These are phyloP conservation scores for Candida tetrigidarum DNA, from an alignment of 1,139 yeast species.

Conservation along the genomic window DNA sequence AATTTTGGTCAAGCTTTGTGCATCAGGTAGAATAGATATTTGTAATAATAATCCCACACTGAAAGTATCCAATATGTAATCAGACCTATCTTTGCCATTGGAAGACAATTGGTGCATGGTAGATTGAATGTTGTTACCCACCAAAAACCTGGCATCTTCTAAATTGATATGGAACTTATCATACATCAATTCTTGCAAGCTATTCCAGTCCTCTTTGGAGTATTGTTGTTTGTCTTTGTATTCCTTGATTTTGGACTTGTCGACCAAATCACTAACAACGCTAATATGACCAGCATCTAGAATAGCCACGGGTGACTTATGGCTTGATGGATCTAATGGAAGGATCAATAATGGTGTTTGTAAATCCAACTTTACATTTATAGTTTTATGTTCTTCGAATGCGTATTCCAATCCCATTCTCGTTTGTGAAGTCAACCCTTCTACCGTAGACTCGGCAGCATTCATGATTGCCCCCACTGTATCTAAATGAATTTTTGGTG, in stretches of 20 bases:
- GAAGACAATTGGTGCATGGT: constrained; percentile 73
- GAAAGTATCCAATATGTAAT: constrained; percentile 74
- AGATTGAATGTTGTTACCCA: constrained; percentile 80
- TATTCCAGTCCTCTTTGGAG: constrained; percentile 70
- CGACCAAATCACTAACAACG: constrained; percentile 79
- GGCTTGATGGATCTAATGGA: constrained; percentile 79
- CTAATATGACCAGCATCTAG: constrained; percentile 97
- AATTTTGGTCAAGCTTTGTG: constrained; percentile 70
- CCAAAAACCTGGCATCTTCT: constrained; percentile 85
- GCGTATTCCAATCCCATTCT: constrained; percentile 93
- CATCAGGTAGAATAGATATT: constrained; percentile 83
- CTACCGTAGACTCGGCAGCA: constrained; percentile 96
- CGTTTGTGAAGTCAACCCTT: constrained; percentile 87
- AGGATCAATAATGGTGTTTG: constrained; percentile 94
- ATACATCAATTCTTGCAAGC: constrained; percentile 80
- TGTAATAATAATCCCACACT: constrained; percentile 77
- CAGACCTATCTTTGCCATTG: constrained; percentile 35
- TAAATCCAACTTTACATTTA: constrained; percentile 81
- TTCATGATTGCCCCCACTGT: constrained; percentile 91
- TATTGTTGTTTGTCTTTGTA: constrained; percentile 73
- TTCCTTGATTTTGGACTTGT: constrained; percentile 68
- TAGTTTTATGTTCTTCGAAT: constrained; percentile 89
- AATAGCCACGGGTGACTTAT: constrained; percentile 88
- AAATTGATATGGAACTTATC: constrained; percentile 80
- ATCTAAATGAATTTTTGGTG: constrained; percentile 84